phyloP scores from a whole-genome alignment of 2,329 filamentous ascomycete species.

The Epichloe baconii region DNA sequence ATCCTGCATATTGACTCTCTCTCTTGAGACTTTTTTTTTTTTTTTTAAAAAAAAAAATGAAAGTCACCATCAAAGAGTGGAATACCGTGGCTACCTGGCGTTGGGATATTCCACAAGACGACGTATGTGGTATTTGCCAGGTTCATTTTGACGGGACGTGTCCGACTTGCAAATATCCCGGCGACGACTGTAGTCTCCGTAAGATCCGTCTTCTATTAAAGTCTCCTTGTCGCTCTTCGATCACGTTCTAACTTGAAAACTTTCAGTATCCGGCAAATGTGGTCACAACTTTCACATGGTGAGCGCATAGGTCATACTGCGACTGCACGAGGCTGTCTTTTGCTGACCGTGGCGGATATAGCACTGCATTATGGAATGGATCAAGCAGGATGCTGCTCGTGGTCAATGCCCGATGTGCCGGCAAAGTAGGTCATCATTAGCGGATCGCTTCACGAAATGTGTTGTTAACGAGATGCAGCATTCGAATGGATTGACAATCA shows the following conservation, averaged over 20 bases:
- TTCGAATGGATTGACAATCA: conserved; percentile 28
- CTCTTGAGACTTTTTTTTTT: too few relatives aligned
- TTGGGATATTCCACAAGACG: conserved; percentile 94
- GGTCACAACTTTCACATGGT: conserved; percentile 98
- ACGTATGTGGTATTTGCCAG: conserved; percentile 96
- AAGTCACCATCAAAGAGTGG: conserved; percentile 89
- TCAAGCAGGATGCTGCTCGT: conserved; percentile 84
- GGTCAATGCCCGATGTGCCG: conserved; percentile 97
- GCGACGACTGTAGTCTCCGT: conserved; percentile 90
- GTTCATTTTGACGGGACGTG: conserved; percentile 97
- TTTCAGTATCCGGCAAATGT: conserved; percentile 81
- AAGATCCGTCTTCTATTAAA: conserved; percentile 22
- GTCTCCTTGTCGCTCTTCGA: not conserved
- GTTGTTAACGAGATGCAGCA: conserved; percentile 12
- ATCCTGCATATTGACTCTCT: too few relatives aligned
- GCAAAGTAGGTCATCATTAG: conserved; percentile 48
- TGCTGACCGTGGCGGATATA: conserved; percentile 21
- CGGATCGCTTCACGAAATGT: not conserved
- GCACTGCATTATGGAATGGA: conserved; percentile 96
- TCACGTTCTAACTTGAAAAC: not conserved
- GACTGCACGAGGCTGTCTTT: not conserved
- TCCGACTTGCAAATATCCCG: conserved; percentile 94
- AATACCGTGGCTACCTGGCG: conserved; percentile 91
- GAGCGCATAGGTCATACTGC: conserved; percentile 14
- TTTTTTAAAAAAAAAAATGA: conserved; percentile 49